Conservation (phyloP, 768 basidiomycete genomes). For the Tricholoma bakamatsutake region DNA sequence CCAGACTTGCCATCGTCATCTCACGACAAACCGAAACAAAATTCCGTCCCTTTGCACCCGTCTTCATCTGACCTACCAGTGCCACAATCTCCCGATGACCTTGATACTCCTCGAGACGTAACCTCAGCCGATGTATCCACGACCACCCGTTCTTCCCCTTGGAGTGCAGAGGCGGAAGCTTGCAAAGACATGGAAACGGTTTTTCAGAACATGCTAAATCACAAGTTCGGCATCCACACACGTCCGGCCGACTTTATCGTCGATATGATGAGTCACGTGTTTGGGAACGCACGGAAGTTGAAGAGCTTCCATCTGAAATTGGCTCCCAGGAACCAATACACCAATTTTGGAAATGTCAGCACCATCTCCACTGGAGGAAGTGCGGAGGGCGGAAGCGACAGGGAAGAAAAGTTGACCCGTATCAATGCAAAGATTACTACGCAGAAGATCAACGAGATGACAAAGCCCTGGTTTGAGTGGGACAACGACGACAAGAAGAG, state of each 20-base stretch:
- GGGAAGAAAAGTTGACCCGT: conserved; percentile 10
- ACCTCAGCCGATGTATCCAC: neutral
- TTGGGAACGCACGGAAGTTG: conserved; percentile 44
- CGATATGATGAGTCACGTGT: conserved; percentile 38
- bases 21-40: conserved; percentile 10
- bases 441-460: conserved; percentile 9
- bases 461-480: conserved; percentile 32
- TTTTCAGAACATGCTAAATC: conserved; percentile 54
- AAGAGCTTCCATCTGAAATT: conserved; percentile 50
- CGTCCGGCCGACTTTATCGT: conserved; percentile 47
- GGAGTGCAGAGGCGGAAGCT: conserved; percentile 32
- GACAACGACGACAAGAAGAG: conserved; percentile 28
- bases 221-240: conserved; percentile 46
- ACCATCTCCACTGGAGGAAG: neutral
- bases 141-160: conserved; percentile 23
- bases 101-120: conserved; percentile 6
- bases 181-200: conserved; percentile 48
- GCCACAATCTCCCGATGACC: neutral
- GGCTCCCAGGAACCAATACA: conserved; percentile 33
- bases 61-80: neutral
- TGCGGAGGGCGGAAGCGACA: conserved; percentile 13
- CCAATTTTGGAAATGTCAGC: neutral
- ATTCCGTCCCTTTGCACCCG: neutral
- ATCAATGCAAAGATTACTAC: conserved; percentile 25
- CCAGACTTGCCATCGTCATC: conserved; percentile 8